These are phyloP conservation scores for Mixia osmundae DNA, from an alignment of 1,284 basidiomycete genomes.

Conservation along the genomic window DNA sequence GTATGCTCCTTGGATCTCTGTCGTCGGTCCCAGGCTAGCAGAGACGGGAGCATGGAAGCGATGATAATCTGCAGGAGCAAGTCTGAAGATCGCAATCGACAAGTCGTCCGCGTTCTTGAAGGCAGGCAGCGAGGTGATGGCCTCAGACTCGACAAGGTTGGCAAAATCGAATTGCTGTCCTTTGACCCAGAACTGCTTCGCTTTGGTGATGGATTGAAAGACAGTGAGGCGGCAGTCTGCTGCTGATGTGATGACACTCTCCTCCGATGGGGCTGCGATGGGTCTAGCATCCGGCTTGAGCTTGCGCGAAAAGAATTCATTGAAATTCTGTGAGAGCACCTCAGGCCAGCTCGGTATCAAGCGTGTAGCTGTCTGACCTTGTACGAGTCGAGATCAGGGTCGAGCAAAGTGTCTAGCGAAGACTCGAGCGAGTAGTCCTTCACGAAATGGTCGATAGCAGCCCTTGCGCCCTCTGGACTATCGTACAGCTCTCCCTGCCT, in stretches of 20 bases:
- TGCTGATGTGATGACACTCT: conserved; percentile 34
- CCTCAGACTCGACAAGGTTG: conserved; percentile 31
- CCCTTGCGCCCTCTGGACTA: conserved; percentile 17
- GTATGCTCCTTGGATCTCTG: background rate
- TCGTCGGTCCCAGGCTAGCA: background rate
- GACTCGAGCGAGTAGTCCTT: conserved; percentile 36
- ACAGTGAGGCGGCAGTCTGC: conserved; percentile 55
- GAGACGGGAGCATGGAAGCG: background rate
- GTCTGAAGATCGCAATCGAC: conserved; percentile 38
- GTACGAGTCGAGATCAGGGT: conserved; percentile 39
- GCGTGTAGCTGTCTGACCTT: conserved; percentile 16
- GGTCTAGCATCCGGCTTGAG: conserved; percentile 63
- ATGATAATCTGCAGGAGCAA: conserved; percentile 16
- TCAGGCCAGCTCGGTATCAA: background rate
- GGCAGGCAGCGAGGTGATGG: conserved; percentile 21
- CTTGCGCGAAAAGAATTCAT: conserved; percentile 68
- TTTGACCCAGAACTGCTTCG: conserved; percentile 41
- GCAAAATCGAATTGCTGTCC: conserved; percentile 45
- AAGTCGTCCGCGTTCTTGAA: conserved; percentile 10
- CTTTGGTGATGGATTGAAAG: conserved; percentile 35
- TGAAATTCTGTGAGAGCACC: conserved; percentile 35
- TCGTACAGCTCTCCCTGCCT: conserved; percentile 29
- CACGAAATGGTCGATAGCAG: conserved; percentile 47
- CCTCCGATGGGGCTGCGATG: conserved; percentile 43
- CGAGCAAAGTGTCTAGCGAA: conserved; percentile 36